These are phyloP conservation scores for Larix kaempferi DNA, from an alignment of 75 land plant genomes.

Conservation along the genomic window DNA sequence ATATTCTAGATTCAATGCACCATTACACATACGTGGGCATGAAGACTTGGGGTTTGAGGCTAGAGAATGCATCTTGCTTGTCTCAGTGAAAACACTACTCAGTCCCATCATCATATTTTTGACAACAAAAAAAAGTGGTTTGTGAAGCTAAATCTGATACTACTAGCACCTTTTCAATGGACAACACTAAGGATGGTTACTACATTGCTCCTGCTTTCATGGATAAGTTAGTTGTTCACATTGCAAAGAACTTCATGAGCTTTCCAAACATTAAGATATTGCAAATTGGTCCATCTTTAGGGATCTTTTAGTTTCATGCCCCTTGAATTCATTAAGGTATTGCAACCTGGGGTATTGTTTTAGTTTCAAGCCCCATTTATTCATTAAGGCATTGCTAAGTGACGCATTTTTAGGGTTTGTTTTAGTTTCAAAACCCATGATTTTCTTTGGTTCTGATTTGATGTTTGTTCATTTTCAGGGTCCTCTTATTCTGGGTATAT, in stretches of 20 bases:
- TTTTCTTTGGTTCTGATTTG: slow-evolving; percentile 2
- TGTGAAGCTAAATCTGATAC: background rate
- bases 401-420: background rate
- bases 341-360: background rate
- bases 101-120: background rate
- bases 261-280: slow-evolving; percentile 83
- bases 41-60: background rate
- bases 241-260: slow-evolving; percentile 88
- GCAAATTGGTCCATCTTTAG: background rate
- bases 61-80: background rate
- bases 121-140: background rate
- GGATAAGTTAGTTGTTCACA: slow-evolving; percentile 92
- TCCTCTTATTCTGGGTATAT: slow-evolving; percentile 86
- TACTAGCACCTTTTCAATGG: slow-evolving; percentile 45
- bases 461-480: slow-evolving; percentile 29
- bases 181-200: slow-evolving; percentile 85
- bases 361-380: background rate
- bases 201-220: slow-evolving; percentile 99
- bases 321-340: slow-evolving; percentile 56
- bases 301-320: background rate
- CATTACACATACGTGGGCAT: background rate
- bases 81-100: no score
- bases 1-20: background rate
- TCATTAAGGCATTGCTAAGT: slow-evolving; percentile 55
- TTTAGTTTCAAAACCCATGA: background rate